Base-by-base conservation (phyloP, 169 alveolate genomes). In the Plasmodium falciparum region DNA sequence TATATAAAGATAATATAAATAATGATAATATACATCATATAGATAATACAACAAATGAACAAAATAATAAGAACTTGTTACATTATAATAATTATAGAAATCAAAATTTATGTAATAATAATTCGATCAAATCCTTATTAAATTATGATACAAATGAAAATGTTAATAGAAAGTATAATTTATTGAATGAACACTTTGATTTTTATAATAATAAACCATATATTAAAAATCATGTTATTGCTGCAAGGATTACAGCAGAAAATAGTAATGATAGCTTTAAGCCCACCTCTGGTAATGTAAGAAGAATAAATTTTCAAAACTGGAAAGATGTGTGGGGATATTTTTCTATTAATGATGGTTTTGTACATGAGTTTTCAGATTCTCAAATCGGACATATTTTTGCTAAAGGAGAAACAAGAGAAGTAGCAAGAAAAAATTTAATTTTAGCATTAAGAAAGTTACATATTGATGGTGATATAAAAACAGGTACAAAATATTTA, bases 321-420 rank as follows among this genome's bases (percentile, higher is more conserved):
- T 90, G 95, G 29, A 93, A 86, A 43, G 93, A 76, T 49, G 96
- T 93, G 26, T 95, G 97, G 97, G 97, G 97, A 0, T 95, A 95
- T 67, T 95, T 95, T 66, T 93, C 96, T 15, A 93, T 95, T 39
- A 85, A 95, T 22, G 88, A 91, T 24, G 98, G 98, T 13, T 94
- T 93, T 47, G 94, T 96, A 65, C 97, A 95, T 71, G 96, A 94
- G 88, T 95, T 90, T 88, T 95, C 98, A 5, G 98, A 96, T 85
- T 94, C 97, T n/a, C 98, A 96, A 90, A 95, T 96, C 62, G 98
- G 98, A 0, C 98, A 96, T 92, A 92, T 96, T 47, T 96, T 96
- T 67, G 96, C 97, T 45, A 90, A 91, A 63, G 98, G 98, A 13
- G 90, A 73, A 45, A 89, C 93, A 29, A 93, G 95, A 33, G 95